phyloP scores from a whole-genome alignment of 148 eudicot genomes.

The Rhododendron ferrugineum region DNA sequence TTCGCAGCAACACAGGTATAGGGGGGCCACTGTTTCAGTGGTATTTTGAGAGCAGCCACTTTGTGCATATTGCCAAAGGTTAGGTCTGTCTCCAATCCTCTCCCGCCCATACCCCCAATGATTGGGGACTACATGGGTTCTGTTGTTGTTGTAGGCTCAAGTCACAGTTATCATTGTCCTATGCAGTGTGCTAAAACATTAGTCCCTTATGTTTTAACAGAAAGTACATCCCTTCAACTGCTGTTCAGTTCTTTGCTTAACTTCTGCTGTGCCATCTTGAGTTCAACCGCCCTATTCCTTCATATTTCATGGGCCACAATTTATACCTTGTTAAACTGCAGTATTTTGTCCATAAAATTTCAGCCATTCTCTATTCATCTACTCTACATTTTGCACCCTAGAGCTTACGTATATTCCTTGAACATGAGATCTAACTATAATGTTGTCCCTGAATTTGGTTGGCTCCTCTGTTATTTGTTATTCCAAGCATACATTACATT shows the following conservation, averaged over 20 bases:
- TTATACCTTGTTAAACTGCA: background rate
- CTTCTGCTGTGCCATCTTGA: background rate
- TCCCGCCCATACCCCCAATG: too few species aligned
- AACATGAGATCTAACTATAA: background rate
- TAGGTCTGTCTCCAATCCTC: too few species aligned
- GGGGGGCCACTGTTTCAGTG: too few species aligned
- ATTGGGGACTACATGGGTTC: too few species aligned
- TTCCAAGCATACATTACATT: background rate
- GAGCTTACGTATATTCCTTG: background rate
- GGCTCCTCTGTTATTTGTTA: background rate
- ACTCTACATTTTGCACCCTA: background rate
- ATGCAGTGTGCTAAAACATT: background rate
- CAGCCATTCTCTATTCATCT: background rate
- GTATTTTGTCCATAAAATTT: background rate
- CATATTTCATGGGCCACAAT: background rate
- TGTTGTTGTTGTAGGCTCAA: too few species aligned
- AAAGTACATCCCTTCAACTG: background rate
- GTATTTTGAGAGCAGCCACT: too few species aligned
- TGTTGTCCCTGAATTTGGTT: background rate
- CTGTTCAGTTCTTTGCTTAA: background rate
- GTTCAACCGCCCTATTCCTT: background rate
- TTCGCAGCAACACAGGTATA: too few species aligned
- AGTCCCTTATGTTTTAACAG: background rate
- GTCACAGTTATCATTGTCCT: background rate
- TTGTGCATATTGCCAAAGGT: too few species aligned